Conservation (phyloP, 2,329 filamentous ascomycete species). For the Blastomyces percursus region DNA sequence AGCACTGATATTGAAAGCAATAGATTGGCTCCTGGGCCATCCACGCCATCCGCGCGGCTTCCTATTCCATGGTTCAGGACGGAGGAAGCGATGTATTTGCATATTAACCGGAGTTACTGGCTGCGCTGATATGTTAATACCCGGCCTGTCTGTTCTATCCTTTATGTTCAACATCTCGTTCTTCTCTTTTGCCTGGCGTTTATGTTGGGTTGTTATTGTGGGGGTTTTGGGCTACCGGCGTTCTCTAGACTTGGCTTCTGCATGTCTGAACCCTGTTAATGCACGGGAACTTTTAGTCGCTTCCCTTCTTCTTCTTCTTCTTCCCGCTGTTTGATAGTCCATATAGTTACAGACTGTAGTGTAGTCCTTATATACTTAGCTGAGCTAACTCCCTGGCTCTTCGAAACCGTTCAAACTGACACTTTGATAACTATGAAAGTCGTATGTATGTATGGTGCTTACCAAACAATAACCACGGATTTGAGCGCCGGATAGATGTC, state of each 20-base stretch:
- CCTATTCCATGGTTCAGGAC: slow-evolving; percentile 10
- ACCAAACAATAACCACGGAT: not conserved
- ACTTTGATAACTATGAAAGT: not conserved
- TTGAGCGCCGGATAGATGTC: not conserved
- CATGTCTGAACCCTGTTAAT: not conserved
- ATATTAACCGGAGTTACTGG: slow-evolving; percentile 14
- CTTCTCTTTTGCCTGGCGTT: not conserved
- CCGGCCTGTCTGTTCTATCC: not conserved
- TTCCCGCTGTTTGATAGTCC: not conserved
- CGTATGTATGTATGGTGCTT: not conserved
- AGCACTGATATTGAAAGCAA: not conserved
- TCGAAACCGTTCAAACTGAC: not conserved
- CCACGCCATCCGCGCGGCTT: not conserved
- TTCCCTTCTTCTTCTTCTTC: not conserved
- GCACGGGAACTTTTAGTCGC: not conserved
- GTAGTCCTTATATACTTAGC: not conserved
- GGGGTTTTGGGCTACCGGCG: not conserved
- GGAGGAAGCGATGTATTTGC: slow-evolving; percentile 11
- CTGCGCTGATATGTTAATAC: slow-evolving; percentile 11
- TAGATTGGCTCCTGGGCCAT: not conserved
- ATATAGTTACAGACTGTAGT: too few relatives aligned
- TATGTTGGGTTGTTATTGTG: not conserved
- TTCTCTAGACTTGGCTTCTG: not conserved
- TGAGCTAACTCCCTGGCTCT: not conserved
- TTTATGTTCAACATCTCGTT: not conserved